Evolutionary conservation across 176 grass and related monocot genomes (phyloP), one percentile per base, ranked within the genome.

Genomic region (Elymus sibiricus): DNA sequence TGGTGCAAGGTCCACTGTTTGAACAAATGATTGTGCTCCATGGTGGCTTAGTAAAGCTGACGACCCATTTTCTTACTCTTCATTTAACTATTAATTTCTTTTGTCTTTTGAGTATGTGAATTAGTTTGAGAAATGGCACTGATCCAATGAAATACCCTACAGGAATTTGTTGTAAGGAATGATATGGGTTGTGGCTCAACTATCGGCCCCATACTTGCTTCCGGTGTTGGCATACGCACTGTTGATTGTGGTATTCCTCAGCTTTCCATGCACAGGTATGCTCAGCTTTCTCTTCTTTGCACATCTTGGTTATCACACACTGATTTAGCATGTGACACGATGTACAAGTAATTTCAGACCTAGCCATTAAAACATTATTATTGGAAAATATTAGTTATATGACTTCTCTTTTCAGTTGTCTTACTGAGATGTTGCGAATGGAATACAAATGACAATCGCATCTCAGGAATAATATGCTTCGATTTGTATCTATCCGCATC

Each of bases 201-300:
- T 3, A 95, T 98, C 70, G 95, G 95, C 24, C 95, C 95, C 73
- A 98, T 98, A 83, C 91, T 98, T 86, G 93, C 95, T 82, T 98
- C 95, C 15, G 93, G 93, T 78, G 90, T 95, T 83, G 93, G 95
- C 76, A 94, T 95, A 68, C 80, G 91, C 49, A 95, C 93, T 59
- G 91, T 98, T 78, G 95, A 98, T 70, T 98, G 95, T 91, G 95
- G 95, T 44, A 98, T 98, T 64, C 95, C 95, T 85, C 95, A 98
- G 74, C 91, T 98, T n/a, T 95, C 95, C 16, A 98, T 98, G 95
- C 95, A 98, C 86, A 98, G 95, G 95, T 98, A 86, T 34, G 74
- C 69, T 24, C 49, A 80, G 44, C 38, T 85, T 58, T 2, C 66
- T 82, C 34, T 25, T 21, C n/a, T 26, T 26, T 62, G 7, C 34